These are phyloP conservation scores for Sanghuangporus sanghuang DNA, from an alignment of 1,284 basidiomycete genomes.

Conservation along the genomic window DNA sequence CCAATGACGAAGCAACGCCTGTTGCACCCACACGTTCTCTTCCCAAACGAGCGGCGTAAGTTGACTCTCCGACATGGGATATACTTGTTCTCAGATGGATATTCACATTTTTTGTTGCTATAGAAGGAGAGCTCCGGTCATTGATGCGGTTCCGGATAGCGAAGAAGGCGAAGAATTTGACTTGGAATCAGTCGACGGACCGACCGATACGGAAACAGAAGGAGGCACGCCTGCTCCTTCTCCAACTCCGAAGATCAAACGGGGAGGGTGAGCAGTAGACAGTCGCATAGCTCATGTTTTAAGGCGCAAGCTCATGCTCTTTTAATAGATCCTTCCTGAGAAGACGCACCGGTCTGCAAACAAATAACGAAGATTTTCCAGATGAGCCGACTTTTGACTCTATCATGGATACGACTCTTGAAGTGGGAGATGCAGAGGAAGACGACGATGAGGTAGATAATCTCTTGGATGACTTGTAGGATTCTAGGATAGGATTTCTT, in stretches of 20 bases:
- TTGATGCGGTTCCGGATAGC: conserved; percentile 2
- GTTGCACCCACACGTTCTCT: conserved; percentile 17
- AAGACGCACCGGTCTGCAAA: not conserved
- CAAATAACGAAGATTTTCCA: not conserved
- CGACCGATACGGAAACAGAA: conserved; percentile 19
- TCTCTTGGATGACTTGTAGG: conserved; percentile 16
- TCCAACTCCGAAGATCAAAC: conserved; percentile 3
- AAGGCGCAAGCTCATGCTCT: not conserved
- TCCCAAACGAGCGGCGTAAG: conserved; percentile 21
- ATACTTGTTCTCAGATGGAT: not conserved
- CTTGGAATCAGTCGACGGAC: conserved; percentile 21
- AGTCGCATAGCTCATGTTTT: not conserved
- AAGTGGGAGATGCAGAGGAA: conserved; percentile 16
- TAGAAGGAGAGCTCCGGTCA: conserved; percentile 10
- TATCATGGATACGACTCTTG: conserved; percentile 19
- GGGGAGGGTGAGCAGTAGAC: not conserved
- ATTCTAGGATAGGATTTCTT: not conserved
- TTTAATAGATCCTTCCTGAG: not conserved
- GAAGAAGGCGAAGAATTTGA: conserved; percentile 34
- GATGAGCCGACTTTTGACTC: conserved; percentile 16
- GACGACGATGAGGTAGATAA: conserved; percentile 25
- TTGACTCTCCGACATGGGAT: not conserved
- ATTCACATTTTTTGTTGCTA: not conserved
- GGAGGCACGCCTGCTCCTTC: conserved; percentile 28
- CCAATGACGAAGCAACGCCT: conserved; percentile 1